phyloP scores from a whole-genome alignment of 2,329 filamentous ascomycete species.

The Sporothrix phasma region DNA sequence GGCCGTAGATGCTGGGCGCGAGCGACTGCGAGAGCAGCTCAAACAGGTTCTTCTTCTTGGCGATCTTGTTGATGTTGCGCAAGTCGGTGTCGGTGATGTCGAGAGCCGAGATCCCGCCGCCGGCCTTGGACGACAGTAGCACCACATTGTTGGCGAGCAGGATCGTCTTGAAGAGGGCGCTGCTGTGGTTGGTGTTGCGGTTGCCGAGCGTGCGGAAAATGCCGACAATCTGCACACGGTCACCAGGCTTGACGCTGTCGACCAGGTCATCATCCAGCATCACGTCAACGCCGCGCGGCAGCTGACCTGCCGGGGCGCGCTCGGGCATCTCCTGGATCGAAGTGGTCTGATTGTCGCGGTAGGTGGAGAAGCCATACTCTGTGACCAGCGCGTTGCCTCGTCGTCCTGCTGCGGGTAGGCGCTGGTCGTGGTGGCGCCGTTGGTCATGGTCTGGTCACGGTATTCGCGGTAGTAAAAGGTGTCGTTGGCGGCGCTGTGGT shows the following conservation, averaged over 20 bases:
- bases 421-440: constrained; percentile 75
- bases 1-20: constrained; percentile 91
- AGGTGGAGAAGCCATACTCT: constrained; percentile 92
- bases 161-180: constrained; percentile 87
- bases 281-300: constrained; percentile 90
- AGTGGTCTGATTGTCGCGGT: constrained; percentile 93
- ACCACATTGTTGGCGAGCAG: constrained; percentile 93
- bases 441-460: constrained; percentile 94
- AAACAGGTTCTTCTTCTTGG: constrained; percentile 90
- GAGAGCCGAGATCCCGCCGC: constrained; percentile 83
- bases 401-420: constrained; percentile 93
- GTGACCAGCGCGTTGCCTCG: constrained; percentile 86
- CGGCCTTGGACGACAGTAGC: constrained; percentile 88
- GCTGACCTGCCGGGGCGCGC: constrained; percentile 84
- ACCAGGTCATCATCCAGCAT: constrained; percentile 95
- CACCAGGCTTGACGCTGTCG: constrained; percentile 87
- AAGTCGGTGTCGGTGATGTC: constrained; percentile 95
- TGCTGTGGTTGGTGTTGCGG: constrained; percentile 80
- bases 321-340: constrained; percentile 99
- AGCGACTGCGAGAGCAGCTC: constrained; percentile 88
- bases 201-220: constrained; percentile 92
- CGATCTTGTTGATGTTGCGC: constrained; percentile 94
- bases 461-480: constrained; percentile 88
- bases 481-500: constrained; percentile 81
- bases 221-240: constrained; percentile 93